Percentiles rank a stretch among this genome's conserved stretches.
These are phyloP conservation scores for Chlorencoelia australis DNA, from an alignment of 2,329 filamentous ascomycete species.

Conservation along the genomic window DNA sequence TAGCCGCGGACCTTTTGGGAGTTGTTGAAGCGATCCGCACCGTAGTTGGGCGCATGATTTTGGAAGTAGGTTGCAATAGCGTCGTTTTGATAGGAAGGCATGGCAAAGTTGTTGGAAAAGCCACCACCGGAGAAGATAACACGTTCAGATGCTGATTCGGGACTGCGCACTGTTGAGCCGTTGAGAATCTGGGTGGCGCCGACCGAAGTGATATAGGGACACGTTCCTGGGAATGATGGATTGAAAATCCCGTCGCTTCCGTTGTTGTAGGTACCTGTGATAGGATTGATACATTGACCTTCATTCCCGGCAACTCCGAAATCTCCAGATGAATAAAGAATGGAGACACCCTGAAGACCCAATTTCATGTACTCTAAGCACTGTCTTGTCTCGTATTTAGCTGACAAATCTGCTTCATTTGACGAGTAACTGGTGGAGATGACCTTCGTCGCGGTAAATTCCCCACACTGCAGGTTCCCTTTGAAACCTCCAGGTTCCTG, in stretches of 20 bases:
- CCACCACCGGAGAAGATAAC: constrained; percentile 52
- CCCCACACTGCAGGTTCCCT: constrained; percentile 36
- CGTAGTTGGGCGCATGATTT: constrained; percentile 9
- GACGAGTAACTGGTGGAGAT: constrained; percentile 45
- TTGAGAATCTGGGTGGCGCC: constrained; percentile 45
- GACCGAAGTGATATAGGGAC: constrained; percentile 57
- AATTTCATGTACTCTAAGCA: constrained; percentile 49
- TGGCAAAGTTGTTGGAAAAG: constrained; percentile 24
- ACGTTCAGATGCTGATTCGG: constrained; percentile 36
- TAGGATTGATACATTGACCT: constrained; percentile 19
- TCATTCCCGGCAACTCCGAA: constrained; percentile 27
- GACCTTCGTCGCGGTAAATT: constrained; percentile 38
- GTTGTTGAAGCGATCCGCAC: constrained; percentile 35
- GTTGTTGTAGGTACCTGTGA: constrained; percentile 10
- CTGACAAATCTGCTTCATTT: constrained; percentile 40
- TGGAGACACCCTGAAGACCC: constrained; percentile 39
- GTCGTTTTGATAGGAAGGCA: constrained; percentile 4
- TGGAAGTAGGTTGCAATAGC: constrained; percentile 3
- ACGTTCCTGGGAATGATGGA: constrained; percentile 53
- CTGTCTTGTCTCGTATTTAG: constrained; percentile 40
- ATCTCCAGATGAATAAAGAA: constrained; percentile 28
- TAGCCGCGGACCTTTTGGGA: constrained; percentile 27
- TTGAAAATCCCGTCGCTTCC: constrained; percentile 18
- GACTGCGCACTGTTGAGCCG: constrained; percentile 20
- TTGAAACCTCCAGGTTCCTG: constrained; percentile 27